Evolutionary conservation across 768 basidiomycete species (phyloP).

Genomic region (Naematelia encephala): DNA sequence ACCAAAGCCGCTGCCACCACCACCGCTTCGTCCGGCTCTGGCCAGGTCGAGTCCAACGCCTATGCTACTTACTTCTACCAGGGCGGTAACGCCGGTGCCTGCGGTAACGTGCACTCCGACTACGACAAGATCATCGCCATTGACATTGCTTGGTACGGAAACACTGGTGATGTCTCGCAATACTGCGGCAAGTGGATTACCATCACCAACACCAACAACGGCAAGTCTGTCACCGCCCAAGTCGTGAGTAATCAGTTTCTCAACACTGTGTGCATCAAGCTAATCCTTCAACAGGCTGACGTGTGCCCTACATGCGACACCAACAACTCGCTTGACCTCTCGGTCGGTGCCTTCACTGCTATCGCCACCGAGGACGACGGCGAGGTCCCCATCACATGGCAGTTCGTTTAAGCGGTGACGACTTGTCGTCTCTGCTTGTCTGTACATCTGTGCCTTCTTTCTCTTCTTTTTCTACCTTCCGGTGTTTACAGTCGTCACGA

Average conservation of each 20-base stretch:
- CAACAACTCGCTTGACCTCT: slow-evolving; percentile 60
- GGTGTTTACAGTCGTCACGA: not conserved
- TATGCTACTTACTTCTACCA: slow-evolving; percentile 64
- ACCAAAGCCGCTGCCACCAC: slow-evolving; percentile 15
- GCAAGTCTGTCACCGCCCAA: slow-evolving; percentile 61
- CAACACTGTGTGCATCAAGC: not conserved
- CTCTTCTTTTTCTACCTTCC: not conserved
- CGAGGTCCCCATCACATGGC: slow-evolving; percentile 55
- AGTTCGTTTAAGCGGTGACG: slow-evolving; percentile 6
- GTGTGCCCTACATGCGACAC: slow-evolving; percentile 75
- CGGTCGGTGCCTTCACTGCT: slow-evolving; percentile 60
- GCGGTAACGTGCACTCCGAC: slow-evolving; percentile 65
- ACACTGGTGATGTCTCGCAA: slow-evolving; percentile 58
- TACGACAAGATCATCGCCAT: slow-evolving; percentile 52
- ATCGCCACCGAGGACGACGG: slow-evolving; percentile 60
- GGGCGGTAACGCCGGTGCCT: slow-evolving; percentile 71
- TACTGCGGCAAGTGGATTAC: slow-evolving; percentile 66
- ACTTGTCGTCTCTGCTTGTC: not conserved
- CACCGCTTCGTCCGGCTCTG: slow-evolving; percentile 24
- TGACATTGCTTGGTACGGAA: slow-evolving; percentile 55
- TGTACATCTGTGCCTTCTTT: not conserved
- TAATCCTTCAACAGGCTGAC: slow-evolving; percentile 55
- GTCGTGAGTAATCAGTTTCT: slow-evolving; percentile 47
- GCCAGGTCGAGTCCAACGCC: slow-evolving; percentile 21
- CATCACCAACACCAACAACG: slow-evolving; percentile 63